Evolutionary conservation across 345 rosid species (phyloP).

Genomic region (Carallia pectinifolia): DNA sequence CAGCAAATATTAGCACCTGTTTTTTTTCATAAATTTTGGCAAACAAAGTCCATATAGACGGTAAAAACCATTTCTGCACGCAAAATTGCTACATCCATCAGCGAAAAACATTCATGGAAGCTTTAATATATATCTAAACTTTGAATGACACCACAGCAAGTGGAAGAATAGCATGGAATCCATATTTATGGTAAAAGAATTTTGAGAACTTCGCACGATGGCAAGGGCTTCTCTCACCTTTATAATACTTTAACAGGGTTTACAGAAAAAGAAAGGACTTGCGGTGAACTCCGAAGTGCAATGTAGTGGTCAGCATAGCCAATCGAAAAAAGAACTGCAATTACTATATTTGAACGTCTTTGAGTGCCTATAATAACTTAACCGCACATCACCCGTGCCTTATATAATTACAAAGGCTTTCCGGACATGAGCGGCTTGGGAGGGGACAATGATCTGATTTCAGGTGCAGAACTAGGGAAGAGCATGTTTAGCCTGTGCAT

Average conservation of each 20-base stretch:
- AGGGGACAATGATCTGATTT: conserved; percentile 74
- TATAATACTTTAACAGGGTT: background rate
- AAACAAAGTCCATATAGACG: too few species aligned
- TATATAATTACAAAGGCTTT: conserved; percentile 13
- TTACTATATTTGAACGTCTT: too few species aligned
- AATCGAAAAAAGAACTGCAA: background rate
- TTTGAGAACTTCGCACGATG: background rate
- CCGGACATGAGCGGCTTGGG: conserved; percentile 35
- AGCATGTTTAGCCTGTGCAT: conserved; percentile 85
- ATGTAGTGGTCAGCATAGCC: background rate
- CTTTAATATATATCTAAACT: background rate
- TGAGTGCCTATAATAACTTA: too few species aligned
- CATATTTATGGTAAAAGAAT: background rate
- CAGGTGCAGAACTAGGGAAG: conserved; percentile 95
- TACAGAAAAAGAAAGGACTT: background rate
- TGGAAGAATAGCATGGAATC: background rate
- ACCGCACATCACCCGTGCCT: background rate
- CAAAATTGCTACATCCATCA: too few species aligned
- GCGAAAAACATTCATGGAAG: background rate
- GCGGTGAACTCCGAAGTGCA: background rate
- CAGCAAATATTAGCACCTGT: too few species aligned
- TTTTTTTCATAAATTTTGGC: too few species aligned
- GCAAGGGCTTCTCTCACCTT: background rate
- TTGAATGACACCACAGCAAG: background rate
- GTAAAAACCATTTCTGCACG: too few species aligned